phyloP scores from a whole-genome alignment of 139 green algal species.

The Tetraselmis striata region DNA sequence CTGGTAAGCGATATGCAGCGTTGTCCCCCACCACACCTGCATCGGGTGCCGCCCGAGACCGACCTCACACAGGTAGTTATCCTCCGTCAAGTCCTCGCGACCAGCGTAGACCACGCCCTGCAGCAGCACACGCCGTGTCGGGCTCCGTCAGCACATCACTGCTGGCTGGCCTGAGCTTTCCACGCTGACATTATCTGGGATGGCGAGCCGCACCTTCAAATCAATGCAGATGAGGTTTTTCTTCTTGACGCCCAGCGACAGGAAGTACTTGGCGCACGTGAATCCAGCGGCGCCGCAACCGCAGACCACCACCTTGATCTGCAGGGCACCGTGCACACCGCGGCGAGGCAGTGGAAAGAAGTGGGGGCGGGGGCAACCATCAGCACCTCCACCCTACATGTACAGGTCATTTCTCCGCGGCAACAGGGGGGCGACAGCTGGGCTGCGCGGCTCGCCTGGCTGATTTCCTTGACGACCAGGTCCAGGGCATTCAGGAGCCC shows the following conservation, averaged over 20 bases:
- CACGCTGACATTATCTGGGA: too few species aligned
- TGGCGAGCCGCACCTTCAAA: constrained; percentile 16
- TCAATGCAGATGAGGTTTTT: constrained; percentile 31
- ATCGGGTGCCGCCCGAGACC: too few species aligned
- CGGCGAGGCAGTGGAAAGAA: too few species aligned
- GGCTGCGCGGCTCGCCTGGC: constrained; percentile 15
- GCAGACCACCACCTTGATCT: constrained; percentile 20
- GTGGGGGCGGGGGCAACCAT: too few species aligned
- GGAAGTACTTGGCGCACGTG: constrained; percentile 29
- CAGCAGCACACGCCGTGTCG: neutral
- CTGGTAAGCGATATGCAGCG: too few species aligned
- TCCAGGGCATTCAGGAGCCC: constrained; percentile 36
- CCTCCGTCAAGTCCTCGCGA: constrained; percentile 24
- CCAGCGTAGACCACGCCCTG: constrained; percentile 32
- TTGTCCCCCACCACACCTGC: too few species aligned
- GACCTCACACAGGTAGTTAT: constrained; percentile 25
- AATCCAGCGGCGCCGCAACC: constrained; percentile 35
- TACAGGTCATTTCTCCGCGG: too few species aligned
- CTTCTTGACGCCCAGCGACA: constrained; percentile 24
- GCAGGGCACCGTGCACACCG: too few species aligned
- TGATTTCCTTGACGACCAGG: constrained; percentile 29
- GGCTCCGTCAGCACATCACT: neutral
- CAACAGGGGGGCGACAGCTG: too few species aligned
- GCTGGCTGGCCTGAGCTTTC: too few species aligned
- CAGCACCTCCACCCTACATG: too few species aligned